A percentile compares a stretch with the other conserved stretches of the same genome.
Evolutionary conservation across 768 basidiomycete genomes (phyloP).

Genomic region (Krasilnikovozyma curviuscula): DNA sequence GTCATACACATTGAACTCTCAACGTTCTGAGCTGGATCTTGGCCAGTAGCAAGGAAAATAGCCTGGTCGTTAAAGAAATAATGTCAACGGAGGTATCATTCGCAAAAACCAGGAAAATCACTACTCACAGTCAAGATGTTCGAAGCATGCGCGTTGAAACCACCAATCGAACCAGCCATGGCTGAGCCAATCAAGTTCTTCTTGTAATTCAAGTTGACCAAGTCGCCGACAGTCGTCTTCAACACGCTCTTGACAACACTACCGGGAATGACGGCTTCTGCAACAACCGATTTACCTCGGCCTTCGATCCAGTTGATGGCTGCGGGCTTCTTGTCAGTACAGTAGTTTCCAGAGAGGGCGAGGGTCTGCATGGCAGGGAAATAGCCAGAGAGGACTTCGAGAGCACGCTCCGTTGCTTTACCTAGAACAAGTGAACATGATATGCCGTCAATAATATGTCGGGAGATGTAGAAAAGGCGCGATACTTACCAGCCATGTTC

Average conservation of each 20-base stretch:
- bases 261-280: constrained; percentile 81
- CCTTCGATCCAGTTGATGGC: constrained; percentile 99
- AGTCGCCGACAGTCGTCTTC: constrained; percentile 78
- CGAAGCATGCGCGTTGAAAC: constrained; percentile 95
- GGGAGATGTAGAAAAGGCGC: constrained; percentile 35
- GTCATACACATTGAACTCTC: constrained; percentile 98
- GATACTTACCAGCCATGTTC: constrained; percentile 51
- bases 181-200: constrained; percentile 95
- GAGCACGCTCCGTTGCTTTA: constrained; percentile 89
- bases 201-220: constrained; percentile 83
- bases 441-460: too few relatives aligned
- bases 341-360: constrained; percentile 90
- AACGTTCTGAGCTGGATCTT: constrained; percentile 98
- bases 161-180: constrained; percentile 95
- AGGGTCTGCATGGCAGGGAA: constrained; percentile 86
- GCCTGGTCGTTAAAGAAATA: constrained; percentile 29
- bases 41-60: constrained; percentile 84
- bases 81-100: neutral
- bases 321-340: constrained; percentile 98
- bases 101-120: neutral
- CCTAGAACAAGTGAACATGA: neutral
- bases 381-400: constrained; percentile 45
- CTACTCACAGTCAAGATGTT: constrained; percentile 61
- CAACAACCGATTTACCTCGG: constrained; percentile 90
- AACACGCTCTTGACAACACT: constrained; percentile 69